These are phyloP conservation scores for Pholiota adiposa DNA, from an alignment of 1,284 basidiomycete species.

Conservation along the genomic window DNA sequence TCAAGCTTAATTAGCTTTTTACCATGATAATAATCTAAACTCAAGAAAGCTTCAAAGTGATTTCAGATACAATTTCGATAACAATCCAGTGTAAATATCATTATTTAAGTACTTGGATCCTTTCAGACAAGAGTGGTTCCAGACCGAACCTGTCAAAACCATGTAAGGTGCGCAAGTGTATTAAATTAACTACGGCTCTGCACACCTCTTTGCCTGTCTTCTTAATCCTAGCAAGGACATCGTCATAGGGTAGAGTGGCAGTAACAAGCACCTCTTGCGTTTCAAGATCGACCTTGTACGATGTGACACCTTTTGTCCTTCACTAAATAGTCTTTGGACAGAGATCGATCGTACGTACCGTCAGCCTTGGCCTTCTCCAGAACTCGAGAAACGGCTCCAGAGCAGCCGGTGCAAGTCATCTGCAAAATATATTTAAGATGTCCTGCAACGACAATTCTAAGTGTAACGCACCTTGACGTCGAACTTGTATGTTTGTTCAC, in stretches of 20 bases:
- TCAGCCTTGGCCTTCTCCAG: slow-evolving; percentile 71
- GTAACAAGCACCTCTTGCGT: slow-evolving; percentile 76
- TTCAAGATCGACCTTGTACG: slow-evolving; percentile 66
- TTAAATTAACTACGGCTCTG: not conserved
- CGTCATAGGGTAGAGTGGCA: slow-evolving; percentile 66
- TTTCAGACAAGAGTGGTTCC: slow-evolving; percentile 14
- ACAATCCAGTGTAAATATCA: slow-evolving; percentile 1
- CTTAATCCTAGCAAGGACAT: slow-evolving; percentile 74
- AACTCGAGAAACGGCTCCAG: slow-evolving; percentile 76
- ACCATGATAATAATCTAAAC: not conserved
- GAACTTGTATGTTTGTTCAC: slow-evolving; percentile 58
- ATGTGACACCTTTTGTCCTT: slow-evolving; percentile 50
- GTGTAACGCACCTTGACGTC: slow-evolving; percentile 52
- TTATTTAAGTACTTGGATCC: slow-evolving; percentile 1
- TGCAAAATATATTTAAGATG: slow-evolving; percentile 28
- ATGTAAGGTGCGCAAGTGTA: not conserved
- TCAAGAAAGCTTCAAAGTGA: not conserved
- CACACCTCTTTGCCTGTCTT: slow-evolving; percentile 81
- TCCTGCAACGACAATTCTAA: not conserved
- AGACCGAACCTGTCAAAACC: slow-evolving; percentile 20
- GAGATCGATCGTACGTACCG: slow-evolving; percentile 44
- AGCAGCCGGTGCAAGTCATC: slow-evolving; percentile 88
- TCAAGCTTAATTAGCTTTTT: too few relatives aligned
- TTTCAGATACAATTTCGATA: not conserved
- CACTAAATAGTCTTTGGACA: not conserved